phyloP scores from a whole-genome alignment of 768 basidiomycete genomes.

The Xanthoconium stramineum region DNA sequence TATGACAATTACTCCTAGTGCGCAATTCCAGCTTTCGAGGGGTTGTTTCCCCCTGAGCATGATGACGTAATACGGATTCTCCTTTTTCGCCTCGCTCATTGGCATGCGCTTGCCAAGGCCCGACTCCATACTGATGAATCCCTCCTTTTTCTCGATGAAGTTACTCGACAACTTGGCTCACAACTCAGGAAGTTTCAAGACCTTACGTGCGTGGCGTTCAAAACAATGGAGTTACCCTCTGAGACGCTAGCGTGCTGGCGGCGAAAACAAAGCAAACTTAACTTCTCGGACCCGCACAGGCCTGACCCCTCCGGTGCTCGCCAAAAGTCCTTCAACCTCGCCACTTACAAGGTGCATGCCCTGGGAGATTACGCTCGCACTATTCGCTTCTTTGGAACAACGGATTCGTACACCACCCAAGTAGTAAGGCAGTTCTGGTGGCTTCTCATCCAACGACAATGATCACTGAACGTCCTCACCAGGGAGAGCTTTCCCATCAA shows the following conservation, averaged over 20 bases:
- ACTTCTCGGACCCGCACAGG: no score
- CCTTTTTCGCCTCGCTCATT: conserved; percentile 25
- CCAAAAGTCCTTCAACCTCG: conserved; percentile 28
- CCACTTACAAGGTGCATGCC: conserved; percentile 35
- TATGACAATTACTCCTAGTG: conserved; percentile 21
- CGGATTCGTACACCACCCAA: no score
- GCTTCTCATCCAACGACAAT: no score
- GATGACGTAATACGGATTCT: conserved; percentile 17
- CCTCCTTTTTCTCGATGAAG: conserved; percentile 16
- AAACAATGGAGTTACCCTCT: no score
- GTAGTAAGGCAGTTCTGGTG: no score
- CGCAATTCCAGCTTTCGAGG: neutral
- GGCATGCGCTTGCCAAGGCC: conserved; percentile 37
- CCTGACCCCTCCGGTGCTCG: neutral
- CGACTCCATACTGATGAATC: conserved; percentile 31
- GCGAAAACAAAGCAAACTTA: neutral
- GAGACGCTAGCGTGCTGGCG: conserved; percentile 10
- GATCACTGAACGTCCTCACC: no score
- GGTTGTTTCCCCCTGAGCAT: conserved; percentile 26
- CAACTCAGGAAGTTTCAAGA: no score
- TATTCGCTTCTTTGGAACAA: no score
- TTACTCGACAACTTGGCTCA: conserved; percentile 1
- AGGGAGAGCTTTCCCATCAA: no score
- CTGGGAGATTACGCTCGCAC: conserved; percentile 31
- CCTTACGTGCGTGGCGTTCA: no score